Conservation (phyloP, 1,139 yeast species). For the Protomyces gravidus region DNA sequence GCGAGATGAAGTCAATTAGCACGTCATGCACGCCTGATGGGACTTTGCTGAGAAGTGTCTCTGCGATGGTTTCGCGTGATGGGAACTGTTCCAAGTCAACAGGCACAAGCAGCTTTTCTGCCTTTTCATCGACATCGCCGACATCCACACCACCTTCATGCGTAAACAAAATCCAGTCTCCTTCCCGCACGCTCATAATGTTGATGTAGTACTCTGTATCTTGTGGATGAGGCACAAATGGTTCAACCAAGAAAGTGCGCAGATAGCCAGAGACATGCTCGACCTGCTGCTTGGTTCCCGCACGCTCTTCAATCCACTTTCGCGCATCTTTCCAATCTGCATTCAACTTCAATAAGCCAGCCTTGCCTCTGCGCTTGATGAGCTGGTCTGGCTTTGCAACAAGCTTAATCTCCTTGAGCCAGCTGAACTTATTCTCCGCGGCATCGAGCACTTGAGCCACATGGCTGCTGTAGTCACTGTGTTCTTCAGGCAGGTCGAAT, state of each 20-base stretch:
- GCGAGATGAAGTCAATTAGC: slow-evolving; percentile 47
- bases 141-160: slow-evolving; percentile 52
- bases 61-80: slow-evolving; percentile 41
- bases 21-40: slow-evolving; percentile 45
- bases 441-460: slow-evolving; percentile 40
- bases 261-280: slow-evolving; percentile 45
- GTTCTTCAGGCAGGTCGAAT: slow-evolving; percentile 42
- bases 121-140: slow-evolving; percentile 50
- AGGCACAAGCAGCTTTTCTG: slow-evolving; percentile 46
- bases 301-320: slow-evolving; percentile 46
- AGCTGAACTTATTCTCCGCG: slow-evolving; percentile 45
- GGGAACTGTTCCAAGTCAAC: slow-evolving; percentile 47
- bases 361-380: slow-evolving; percentile 49
- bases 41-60: slow-evolving; percentile 42
- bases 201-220: slow-evolving; percentile 48
- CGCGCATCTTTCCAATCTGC: slow-evolving; percentile 47
- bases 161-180: slow-evolving; percentile 49
- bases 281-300: slow-evolving; percentile 44
- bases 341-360: slow-evolving; percentile 47
- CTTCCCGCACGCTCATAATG: slow-evolving; percentile 49
- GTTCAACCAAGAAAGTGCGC: slow-evolving; percentile 48
- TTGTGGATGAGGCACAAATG: slow-evolving; percentile 49
- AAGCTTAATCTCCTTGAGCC: slow-evolving; percentile 45
- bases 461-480: slow-evolving; percentile 40
- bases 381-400: slow-evolving; percentile 50